These are phyloP conservation scores for Cerrena zonata DNA, from an alignment of 1,284 basidiomycete species.

Conservation along the genomic window DNA sequence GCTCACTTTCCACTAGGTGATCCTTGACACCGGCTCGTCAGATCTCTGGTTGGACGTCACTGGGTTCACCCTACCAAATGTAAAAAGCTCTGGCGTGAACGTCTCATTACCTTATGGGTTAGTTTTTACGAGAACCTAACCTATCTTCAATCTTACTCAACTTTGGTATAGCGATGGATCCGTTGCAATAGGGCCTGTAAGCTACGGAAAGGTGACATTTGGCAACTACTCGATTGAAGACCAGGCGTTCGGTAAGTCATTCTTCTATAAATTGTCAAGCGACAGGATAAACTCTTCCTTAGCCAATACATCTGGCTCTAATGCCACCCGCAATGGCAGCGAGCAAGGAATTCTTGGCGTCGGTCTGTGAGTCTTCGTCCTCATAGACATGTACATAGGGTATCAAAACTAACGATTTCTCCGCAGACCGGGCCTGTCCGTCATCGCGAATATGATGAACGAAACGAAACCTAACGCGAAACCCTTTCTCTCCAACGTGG, in stretches of 20 bases:
- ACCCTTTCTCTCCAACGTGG: not conserved
- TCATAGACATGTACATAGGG: not conserved
- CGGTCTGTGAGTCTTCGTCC: conserved; percentile 2
- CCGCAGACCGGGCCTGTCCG: too few relatives aligned
- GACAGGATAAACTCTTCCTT: not conserved
- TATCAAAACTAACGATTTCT: not conserved
- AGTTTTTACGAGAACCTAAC: not conserved
- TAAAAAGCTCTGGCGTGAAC: not conserved
- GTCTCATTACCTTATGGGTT: not conserved
- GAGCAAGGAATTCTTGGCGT: conserved; percentile 3
- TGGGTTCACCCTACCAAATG: not conserved
- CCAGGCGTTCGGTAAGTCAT: conserved; percentile 5
- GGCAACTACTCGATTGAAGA: conserved; percentile 6
- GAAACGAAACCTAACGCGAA: not conserved
- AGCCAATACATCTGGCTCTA: conserved; percentile 4
- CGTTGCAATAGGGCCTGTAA: not conserved
- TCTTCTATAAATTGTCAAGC: not conserved
- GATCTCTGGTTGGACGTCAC: conserved; percentile 2
- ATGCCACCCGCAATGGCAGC: conserved; percentile 1
- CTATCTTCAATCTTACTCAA: not conserved
- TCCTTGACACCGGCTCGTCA: conserved; percentile 3
- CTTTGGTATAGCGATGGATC: too few relatives aligned
- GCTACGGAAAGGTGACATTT: not conserved
- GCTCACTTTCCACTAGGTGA: not conserved
- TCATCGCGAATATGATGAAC: not conserved